Percentiles rank a stretch among this genome's conserved stretches.
Evolutionary conservation across 2,329 filamentous ascomycete species (phyloP).

Genomic region (Cylindrodendrum hubeiense): DNA sequence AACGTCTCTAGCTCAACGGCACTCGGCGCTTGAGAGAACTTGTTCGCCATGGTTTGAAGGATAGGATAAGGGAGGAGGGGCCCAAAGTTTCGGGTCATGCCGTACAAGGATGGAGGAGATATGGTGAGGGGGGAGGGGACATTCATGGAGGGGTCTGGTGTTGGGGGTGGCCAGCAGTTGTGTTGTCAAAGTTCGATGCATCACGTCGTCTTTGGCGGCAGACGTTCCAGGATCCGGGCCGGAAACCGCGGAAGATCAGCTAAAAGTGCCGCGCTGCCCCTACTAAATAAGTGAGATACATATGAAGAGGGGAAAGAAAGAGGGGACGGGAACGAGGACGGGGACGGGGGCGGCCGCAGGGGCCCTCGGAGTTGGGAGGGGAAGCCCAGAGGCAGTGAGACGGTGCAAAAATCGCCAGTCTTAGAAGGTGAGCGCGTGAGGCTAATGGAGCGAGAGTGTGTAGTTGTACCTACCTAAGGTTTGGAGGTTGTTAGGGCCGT

Average conservation of each 20-base stretch:
- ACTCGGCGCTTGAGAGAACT: not conserved
- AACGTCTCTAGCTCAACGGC: not conserved
- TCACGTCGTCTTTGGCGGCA: slow-evolving; percentile 9
- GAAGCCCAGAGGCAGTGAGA: not conserved
- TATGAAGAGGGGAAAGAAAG: slow-evolving; percentile 10
- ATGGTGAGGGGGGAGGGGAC: slow-evolving; percentile 6
- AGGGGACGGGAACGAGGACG: slow-evolving; percentile 18
- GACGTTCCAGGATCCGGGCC: slow-evolving; percentile 20
- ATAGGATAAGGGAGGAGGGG: not conserved
- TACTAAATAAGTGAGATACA: slow-evolving; percentile 27
- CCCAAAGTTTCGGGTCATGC: slow-evolving; percentile 24
- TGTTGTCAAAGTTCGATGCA: slow-evolving; percentile 15
- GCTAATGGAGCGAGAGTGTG: not conserved
- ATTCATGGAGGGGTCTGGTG: not conserved
- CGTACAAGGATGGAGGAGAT: slow-evolving; percentile 10
- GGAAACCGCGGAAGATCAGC: slow-evolving; percentile 39
- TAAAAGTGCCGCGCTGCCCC: slow-evolving; percentile 29
- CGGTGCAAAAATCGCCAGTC: slow-evolving; percentile 13
- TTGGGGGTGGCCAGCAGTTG: not conserved
- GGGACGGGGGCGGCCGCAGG: slow-evolving; percentile 12
- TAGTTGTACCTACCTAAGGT: slow-evolving; percentile 1
- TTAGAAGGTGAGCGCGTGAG: slow-evolving; percentile 20
- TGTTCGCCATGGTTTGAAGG: not conserved
- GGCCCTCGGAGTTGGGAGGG: slow-evolving; percentile 12
- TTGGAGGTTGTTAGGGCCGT: not conserved